These are phyloP conservation scores for Litchi chinensis DNA, from an alignment of 345 rosid species.

Conservation along the genomic window DNA sequence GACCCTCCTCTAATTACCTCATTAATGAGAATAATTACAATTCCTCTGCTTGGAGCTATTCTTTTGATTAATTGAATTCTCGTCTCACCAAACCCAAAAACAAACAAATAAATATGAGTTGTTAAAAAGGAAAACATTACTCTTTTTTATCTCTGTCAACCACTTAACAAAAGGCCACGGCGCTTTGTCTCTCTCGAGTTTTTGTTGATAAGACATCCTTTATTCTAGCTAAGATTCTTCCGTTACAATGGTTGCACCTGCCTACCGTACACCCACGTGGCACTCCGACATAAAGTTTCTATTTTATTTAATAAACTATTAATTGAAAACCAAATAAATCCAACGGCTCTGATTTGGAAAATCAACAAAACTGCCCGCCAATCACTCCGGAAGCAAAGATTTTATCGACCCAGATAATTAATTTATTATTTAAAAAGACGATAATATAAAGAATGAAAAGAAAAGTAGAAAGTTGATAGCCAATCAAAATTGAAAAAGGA, in stretches of 20 bases:
- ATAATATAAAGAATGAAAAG: neutral
- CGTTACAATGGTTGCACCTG: conserved; percentile 21
- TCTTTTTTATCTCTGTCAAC: conserved; percentile 18
- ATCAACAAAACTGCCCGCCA: conserved; percentile 15
- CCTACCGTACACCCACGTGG: conserved; percentile 20
- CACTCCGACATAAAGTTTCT: conserved; percentile 1
- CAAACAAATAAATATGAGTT: neutral
- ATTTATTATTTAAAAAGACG: neutral
- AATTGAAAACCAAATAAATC: neutral
- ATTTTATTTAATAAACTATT: too few relatives aligned
- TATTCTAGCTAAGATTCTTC: conserved; percentile 24
- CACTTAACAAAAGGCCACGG: neutral
- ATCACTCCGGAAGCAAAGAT: conserved; percentile 36
- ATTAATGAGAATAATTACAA: conserved; percentile 3
- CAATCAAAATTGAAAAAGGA: conserved; percentile 16
- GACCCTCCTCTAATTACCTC: neutral
- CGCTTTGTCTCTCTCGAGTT: neutral
- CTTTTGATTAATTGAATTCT: neutral
- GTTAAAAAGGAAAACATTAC: neutral
- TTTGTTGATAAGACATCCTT: conserved; percentile 4
- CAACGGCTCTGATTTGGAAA: neutral
- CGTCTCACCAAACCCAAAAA: neutral
- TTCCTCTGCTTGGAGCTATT: neutral
- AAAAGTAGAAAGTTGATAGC: conserved; percentile 18
- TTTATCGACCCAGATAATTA: neutral